These are phyloP conservation scores for Pleurostoma richardsiae DNA, from an alignment of 2,329 filamentous ascomycete species.

Conservation along the genomic window DNA sequence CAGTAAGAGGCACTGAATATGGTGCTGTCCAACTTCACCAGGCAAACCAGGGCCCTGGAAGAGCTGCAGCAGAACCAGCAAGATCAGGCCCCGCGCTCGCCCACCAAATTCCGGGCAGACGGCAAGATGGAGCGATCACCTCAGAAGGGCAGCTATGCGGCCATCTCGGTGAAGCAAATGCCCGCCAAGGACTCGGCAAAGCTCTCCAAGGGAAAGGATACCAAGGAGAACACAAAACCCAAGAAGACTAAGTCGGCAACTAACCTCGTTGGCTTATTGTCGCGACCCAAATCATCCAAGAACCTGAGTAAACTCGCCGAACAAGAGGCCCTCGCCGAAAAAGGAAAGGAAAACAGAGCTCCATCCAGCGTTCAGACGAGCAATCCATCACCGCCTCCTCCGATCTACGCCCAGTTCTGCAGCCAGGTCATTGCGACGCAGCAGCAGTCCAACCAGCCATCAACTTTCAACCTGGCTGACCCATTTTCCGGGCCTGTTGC, in stretches of 20 bases:
- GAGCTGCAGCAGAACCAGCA: not conserved
- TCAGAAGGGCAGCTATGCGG: not conserved
- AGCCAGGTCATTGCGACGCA: conserved; percentile 20
- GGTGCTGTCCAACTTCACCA: not conserved
- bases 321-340: conserved; percentile 44
- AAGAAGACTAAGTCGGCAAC: conserved; percentile 80
- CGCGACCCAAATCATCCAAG: conserved; percentile 68
- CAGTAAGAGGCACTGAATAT: not conserved
- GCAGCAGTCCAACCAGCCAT: conserved; percentile 10
- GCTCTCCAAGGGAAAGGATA: not conserved
- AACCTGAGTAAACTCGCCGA: conserved; percentile 52
- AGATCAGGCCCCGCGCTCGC: not conserved
- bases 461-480: conserved; percentile 1
- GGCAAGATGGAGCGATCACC: not conserved
- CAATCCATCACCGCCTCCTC: conserved; percentile 41
- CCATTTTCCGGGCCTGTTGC: conserved; percentile 3
- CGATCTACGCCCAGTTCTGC: conserved; percentile 77
- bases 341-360: conserved; percentile 79
- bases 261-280: conserved; percentile 73
- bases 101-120: not conserved
- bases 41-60: not conserved
- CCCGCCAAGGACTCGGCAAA: not conserved
- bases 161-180: not conserved
- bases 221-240: conserved; percentile 41
- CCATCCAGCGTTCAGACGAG: conserved; percentile 43